A percentile compares a stretch with the other conserved stretches of the same genome.
phyloP scores from a whole-genome alignment of 768 basidiomycete genomes.

The Chalciporus sphaerocephalus region DNA sequence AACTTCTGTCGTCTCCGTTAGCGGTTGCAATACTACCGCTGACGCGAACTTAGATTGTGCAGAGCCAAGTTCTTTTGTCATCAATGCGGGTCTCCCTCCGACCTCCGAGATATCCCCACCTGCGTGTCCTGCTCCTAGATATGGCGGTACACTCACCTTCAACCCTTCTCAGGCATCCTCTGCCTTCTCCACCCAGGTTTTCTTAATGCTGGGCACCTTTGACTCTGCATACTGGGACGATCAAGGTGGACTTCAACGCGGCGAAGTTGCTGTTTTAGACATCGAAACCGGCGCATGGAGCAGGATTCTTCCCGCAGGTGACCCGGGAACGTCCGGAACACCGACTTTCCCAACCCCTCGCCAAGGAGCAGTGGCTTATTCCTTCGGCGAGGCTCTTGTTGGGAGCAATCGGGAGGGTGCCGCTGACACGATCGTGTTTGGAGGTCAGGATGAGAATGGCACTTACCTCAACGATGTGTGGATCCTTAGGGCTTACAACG shows the following conservation, averaged over 20 bases:
- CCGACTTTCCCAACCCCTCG: constrained; percentile 61
- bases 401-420: constrained; percentile 45
- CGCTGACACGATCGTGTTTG: constrained; percentile 75
- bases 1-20: constrained; percentile 48
- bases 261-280: constrained; percentile 73
- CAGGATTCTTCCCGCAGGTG: constrained; percentile 69
- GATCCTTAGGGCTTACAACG: constrained; percentile 71
- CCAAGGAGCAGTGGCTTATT: constrained; percentile 63
- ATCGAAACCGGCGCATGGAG: constrained; percentile 62
- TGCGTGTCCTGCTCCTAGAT: constrained; percentile 62
- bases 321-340: constrained; percentile 47
- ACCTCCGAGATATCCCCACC: constrained; percentile 38
- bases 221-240: constrained; percentile 66
- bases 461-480: constrained; percentile 71
- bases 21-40: constrained; percentile 55
- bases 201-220: constrained; percentile 66
- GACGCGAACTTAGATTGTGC: constrained; percentile 48
- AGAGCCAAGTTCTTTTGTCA: constrained; percentile 53
- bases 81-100: constrained; percentile 29
- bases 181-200: constrained; percentile 59
- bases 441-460: constrained; percentile 65
- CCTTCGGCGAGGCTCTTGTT: constrained; percentile 51
- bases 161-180: constrained; percentile 46
- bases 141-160: constrained; percentile 53
- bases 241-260: constrained; percentile 50